phyloP scores from a whole-genome alignment of 2,329 filamentous ascomycete genomes.

The Cercospora janseana region DNA sequence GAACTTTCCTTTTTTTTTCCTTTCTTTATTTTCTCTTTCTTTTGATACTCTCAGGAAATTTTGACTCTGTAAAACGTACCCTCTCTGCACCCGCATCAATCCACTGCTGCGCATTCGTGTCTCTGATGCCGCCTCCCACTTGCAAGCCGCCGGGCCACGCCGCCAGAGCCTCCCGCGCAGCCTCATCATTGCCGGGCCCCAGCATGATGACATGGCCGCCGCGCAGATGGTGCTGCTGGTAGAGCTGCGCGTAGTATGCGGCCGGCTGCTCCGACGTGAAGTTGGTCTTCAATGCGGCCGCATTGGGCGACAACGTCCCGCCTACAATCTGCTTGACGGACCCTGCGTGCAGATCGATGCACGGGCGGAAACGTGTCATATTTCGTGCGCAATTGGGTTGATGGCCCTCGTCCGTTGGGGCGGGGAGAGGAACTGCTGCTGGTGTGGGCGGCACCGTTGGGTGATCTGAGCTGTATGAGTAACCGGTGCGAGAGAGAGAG shows the following conservation, averaged over 20 bases:
- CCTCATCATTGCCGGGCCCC: conserved; percentile 78
- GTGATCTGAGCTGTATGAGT: no score
- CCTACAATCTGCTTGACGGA: conserved; percentile 98
- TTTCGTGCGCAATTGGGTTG: conserved; percentile 9
- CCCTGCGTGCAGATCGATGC: conserved; percentile 96
- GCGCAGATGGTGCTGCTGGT: conserved; percentile 68
- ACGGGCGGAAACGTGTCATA: conserved; percentile 94
- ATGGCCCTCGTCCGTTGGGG: not conserved
- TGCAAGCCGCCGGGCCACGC: conserved; percentile 81
- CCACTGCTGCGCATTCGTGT: conserved; percentile 81
- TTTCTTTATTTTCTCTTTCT: no score
- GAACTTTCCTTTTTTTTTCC: no score
- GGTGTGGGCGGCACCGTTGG: no score
- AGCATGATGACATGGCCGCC: conserved; percentile 97
- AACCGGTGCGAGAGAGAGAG: no score
- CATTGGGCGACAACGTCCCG: conserved; percentile 69
- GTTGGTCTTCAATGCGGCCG: conserved; percentile 71
- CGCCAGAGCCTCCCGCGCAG: conserved; percentile 71
- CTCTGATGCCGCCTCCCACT: conserved; percentile 89
- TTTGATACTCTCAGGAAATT: no score
- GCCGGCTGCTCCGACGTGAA: conserved; percentile 83
- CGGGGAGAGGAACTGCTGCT: not conserved
- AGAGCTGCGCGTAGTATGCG: conserved; percentile 76
- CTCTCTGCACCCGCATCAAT: conserved; percentile 84
- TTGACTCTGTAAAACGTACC: no score